Evolutionary conservation across 2,329 filamentous ascomycete genomes (phyloP), one percentile per base, ranked within the genome.

Genomic region (Exophiala sp.): DNA sequence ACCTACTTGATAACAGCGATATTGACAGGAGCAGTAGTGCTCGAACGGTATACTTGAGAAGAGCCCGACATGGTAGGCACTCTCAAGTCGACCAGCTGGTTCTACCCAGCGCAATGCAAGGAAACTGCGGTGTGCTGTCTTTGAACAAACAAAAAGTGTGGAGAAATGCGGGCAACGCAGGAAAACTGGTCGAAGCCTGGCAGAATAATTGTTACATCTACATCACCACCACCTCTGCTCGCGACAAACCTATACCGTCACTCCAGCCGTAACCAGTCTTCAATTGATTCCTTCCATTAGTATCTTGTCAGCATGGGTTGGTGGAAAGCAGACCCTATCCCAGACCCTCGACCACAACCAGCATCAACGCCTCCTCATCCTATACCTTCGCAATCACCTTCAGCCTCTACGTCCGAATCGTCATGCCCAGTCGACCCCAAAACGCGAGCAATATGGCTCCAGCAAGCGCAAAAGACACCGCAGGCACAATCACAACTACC

Each of bases 391-490:
- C 70, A 50, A 70, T 74, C 60, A 58, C 29, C 56, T 63, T 36
- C 59, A 63, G 36, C 65, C 66, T 14, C 35, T 5, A 38, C 65
- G 66, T 16, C 58, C 33, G 66, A 69, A 40, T 71, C 71, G 38
- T 78, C 78, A 54, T 97, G 94, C 66, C 94, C 94, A 4, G 90
- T 97, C 66, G 91, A 97, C 73, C 88, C 91, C 74, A 88, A 89
- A 66, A 87, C 90, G 48, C 87, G 94, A 65, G 87, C 91, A 65
- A 84, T 87, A 65, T 99, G 92, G 92, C 81, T 97, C 35, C 60
- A 62, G 33, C 56, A 61, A 43, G 60, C 81, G 53, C 84, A 89
- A 67, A 84, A 86, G 38, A 75, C 74, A 58, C 71, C 68, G 55
- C 54, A 73, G 61, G 55, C 72, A 62, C 71, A 59, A 61, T 71